Evolutionary conservation across 805 yeast species (phyloP), one percentile per base, ranked within the genome.

Genomic region (Naumovozyma baii): DNA sequence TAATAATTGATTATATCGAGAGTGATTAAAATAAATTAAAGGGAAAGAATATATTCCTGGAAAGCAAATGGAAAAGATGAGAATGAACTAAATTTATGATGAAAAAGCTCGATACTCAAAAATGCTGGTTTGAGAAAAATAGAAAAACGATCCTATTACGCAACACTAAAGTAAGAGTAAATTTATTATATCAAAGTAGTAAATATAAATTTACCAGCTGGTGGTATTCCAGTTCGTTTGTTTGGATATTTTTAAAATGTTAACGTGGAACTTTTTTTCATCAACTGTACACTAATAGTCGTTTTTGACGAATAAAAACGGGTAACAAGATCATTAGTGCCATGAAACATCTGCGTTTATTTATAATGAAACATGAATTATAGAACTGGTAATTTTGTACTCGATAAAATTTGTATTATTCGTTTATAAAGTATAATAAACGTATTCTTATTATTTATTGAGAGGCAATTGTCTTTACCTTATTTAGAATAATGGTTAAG

Each of bases 401-500:
- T n/a, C n/a, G n/a, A n/a, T n/a, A n/a, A n/a, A n/a, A n/a, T n/a
- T n/a, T n/a, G n/a, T n/a, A n/a, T n/a, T n/a, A n/a, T n/a, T n/a
- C n/a, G n/a, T n/a, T n/a, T n/a, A n/a, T n/a, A n/a, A n/a, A n/a
- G n/a, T n/a, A n/a, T n/a, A n/a, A n/a, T n/a, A n/a, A n/a, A n/a
- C n/a, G n/a, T n/a, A n/a, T n/a, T n/a, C n/a, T n/a, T n/a, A n/a
- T n/a, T n/a, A n/a, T n/a, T 38, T 28, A 49, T 17, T 46, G 53
- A 5, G 53, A 51, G 14, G 41, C 38, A 12, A 47, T 42, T 10
- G 43, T 45, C 31, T 43, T 49, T 12, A 49, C 39, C 30, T 37
- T 45, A 30, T 31, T 42, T 37, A 51, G 49, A 10, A 51, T 51
- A 15, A 45, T 48, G 36, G 38, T 39, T 30, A 51, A 20, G 2